Base-by-base conservation (phyloP, 768 basidiomycete genomes). In the Gymnopilus junonius region DNA sequence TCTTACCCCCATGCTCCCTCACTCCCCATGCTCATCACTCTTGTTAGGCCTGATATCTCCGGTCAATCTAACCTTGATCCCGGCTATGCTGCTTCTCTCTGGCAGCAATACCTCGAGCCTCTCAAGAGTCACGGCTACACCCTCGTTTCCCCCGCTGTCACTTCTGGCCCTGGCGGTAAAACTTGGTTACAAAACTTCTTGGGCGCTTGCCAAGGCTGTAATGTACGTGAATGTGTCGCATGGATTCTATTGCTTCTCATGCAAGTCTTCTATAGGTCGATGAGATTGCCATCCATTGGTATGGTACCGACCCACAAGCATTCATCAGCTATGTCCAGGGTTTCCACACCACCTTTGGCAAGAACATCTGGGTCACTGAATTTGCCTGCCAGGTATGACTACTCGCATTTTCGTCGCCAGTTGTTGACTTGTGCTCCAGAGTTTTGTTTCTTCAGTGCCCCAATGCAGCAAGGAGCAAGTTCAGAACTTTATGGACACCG, bases 121-220 rank as follows among this genome's bases (percentile, higher is more conserved):
- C 80, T 92, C 62, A 74, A 79, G 55, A 39, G 66, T 15, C 48
- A 80, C 39, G 93, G 92, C 21, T 89, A 88, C 76, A 65, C 63
- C 2, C 77, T 92, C 35, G 73, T 86, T 62, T 82, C 86, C 15
- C 93, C 95, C 27, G 89, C 92, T 20, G 82, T 83, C 59, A 91
- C 92, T 17, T 84, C 86, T 29, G 83, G 82, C 43, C 78, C 84
- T 1, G 67, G 69, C 35, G 94, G 93, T 40, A 71, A 83, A 10
- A 29, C 65, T 0, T 97, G 94, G 94, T 80, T 92, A 75, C 10
- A 78, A 37, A 56, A 82, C 17, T 94, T 93, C 77, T 69, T 89
- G 32, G 61, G 58, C 0, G 76, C 75, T 1, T 92, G 91, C 75
- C 54, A 65, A 0, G 83, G 76, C 39, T 88, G 89, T 74, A 55